A percentile compares a stretch with the other conserved stretches of the same genome.
Evolutionary conservation across 768 basidiomycete genomes (phyloP).

Genomic region (Termitomyces eurrhizus): DNA sequence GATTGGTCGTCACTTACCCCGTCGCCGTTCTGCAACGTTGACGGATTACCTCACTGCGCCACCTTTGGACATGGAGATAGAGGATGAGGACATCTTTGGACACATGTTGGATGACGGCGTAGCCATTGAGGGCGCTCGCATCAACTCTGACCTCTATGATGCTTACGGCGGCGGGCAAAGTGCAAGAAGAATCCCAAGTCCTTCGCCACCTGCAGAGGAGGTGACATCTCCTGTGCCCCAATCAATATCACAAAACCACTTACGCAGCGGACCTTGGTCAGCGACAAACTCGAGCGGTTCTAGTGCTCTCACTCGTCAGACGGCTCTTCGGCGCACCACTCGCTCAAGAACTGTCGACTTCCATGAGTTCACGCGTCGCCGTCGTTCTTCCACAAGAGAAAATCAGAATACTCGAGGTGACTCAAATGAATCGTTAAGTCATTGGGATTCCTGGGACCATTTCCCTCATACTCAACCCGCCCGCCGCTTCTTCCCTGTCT

Average conservation of each 20-base stretch:
- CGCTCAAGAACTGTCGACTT: conserved; percentile 61
- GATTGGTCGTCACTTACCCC: conserved; percentile 28
- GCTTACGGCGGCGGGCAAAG: conserved; percentile 37
- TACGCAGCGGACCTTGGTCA: conserved; percentile 31
- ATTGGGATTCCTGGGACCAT: conserved; percentile 25
- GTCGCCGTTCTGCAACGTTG: conserved; percentile 38
- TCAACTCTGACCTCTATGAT: conserved; percentile 63
- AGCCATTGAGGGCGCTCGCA: conserved; percentile 49
- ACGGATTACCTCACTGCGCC: conserved; percentile 51
- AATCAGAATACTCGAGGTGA: conserved; percentile 24
- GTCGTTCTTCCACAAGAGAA: conserved; percentile 50
- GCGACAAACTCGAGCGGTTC: conserved; percentile 20
- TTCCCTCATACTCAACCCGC: conserved; percentile 23
- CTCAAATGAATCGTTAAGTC: conserved; percentile 24
- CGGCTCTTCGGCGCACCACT: conserved; percentile 56
- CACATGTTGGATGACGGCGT: conserved; percentile 36
- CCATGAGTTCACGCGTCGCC: conserved; percentile 65
- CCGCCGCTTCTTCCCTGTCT: conserved; percentile 57
- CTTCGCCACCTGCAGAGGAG: conserved; percentile 34
- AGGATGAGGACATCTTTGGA: conserved; percentile 64
- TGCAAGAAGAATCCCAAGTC: conserved; percentile 22
- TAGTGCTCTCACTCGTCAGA: conserved; percentile 45
- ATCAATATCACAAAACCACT: conserved; percentile 13
- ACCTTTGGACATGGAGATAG: conserved; percentile 53
- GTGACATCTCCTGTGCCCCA: conserved; percentile 17